Evolutionary conservation across 2,329 filamentous ascomycete species (phyloP), one percentile per base, ranked within the genome.

Genomic region (Cladosporium sp.): DNA sequence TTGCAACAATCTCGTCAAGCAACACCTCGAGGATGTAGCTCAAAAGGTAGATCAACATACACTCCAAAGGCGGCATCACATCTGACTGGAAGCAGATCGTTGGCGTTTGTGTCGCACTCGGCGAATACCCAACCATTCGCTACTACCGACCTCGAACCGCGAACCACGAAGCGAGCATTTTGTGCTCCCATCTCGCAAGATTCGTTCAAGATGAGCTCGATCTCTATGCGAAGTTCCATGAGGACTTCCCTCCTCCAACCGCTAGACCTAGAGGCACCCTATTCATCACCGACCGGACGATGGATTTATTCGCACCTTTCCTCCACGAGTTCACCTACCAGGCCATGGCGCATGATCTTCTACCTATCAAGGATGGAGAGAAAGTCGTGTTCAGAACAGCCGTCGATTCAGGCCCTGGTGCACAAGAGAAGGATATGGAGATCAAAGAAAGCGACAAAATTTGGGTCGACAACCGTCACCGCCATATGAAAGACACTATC

Each of bases 251-350:
- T 1, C 87, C 91, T 0, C 83, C 77, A n/a, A 82, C 82, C 7
- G 79, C 82, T 43, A 78, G 92, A 47, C 92, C 91, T 6, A 85
- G 88, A 56, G 88, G 88, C 33, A 82, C 90, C 0, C 78, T 98
- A 0, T 75, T 95, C 61, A 86, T 98, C 54, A 88, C 90, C 1
- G 93, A 97, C 67, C 82, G 93, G 54, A 88, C 90, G 7, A 93
- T 98, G 86, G 93, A 98, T 67, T 70, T 96, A 3, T 82, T 86
- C 71, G 84, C 92, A 0, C 93, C 93, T 1, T 72, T 97, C 9
- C 66, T 97, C 3, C 93, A 98, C 69, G 93, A 98, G 63, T 96
- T 98, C 66, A 96, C 93, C 11, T 98, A 97, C 67, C 93, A 98
- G 69, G 90, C 93, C 43, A 97, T 98, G 92, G 92, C 89, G 3